Conservation (phyloP, 2,329 filamentous ascomycete species). For the Trichoderma gracile region DNA sequence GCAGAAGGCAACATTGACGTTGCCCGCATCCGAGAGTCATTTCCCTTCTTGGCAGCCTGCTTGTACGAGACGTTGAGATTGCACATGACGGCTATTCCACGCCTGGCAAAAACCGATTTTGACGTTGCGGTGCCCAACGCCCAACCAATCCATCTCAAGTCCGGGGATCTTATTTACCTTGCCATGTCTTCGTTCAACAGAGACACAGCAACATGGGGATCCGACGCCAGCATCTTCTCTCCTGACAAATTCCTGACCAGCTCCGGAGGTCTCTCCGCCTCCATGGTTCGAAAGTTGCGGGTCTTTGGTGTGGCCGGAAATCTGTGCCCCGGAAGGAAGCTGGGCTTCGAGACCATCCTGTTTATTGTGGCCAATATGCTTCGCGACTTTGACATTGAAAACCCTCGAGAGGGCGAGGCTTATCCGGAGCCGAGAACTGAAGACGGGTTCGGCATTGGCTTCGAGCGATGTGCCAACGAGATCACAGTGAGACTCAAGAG, state of each 20-base stretch:
- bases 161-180: constrained; percentile 37
- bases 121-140: constrained; percentile 30
- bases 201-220: constrained; percentile 34
- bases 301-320: constrained; percentile 39
- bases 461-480: constrained; percentile 36
- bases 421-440: constrained; percentile 32
- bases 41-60: constrained; percentile 37
- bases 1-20: constrained; percentile 29
- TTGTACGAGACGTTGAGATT: constrained; percentile 39
- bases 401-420: constrained; percentile 11
- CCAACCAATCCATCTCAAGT: constrained; percentile 30
- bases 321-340: constrained; percentile 36
- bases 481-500: constrained; percentile 32
- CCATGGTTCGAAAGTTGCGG: constrained; percentile 33
- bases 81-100: constrained; percentile 37
- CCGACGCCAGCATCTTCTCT: constrained; percentile 33
- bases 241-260: constrained; percentile 35
- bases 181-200: constrained; percentile 38
- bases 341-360: constrained; percentile 37
- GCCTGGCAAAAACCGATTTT: constrained; percentile 36
- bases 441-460: constrained; percentile 36
- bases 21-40: constrained; percentile 31
- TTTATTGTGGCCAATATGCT: constrained; percentile 34
- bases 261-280: constrained; percentile 30
- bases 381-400: constrained; percentile 34